Evolutionary conservation across 2,329 filamentous ascomycete species (phyloP).

Genomic region (Chaetothyriales sp.): DNA sequence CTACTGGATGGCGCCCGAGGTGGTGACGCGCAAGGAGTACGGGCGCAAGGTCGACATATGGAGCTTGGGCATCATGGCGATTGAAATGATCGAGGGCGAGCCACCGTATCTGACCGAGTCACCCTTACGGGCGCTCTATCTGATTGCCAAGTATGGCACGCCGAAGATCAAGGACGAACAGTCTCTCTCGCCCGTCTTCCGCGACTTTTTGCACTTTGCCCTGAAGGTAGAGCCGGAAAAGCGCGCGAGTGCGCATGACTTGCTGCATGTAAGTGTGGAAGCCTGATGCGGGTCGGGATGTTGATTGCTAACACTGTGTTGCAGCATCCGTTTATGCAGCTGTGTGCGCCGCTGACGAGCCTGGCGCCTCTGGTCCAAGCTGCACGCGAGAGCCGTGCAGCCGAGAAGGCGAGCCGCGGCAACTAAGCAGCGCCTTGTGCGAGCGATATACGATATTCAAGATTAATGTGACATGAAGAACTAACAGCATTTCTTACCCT

Average conservation of each 20-base stretch:
- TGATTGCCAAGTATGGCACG: conserved; percentile 96
- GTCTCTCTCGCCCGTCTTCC: conserved; percentile 91
- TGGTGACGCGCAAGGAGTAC: conserved; percentile 98
- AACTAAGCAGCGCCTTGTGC: conserved; percentile 6
- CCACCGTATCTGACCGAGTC: conserved; percentile 97
- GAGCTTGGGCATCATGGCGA: conserved; percentile 98
- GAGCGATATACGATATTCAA: not conserved
- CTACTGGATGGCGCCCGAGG: conserved; percentile 99
- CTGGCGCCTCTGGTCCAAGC: conserved; percentile 76
- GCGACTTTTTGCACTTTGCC: conserved; percentile 82
- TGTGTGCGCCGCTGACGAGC: conserved; percentile 57
- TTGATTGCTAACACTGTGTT: conserved; percentile 1
- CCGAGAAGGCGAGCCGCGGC: conserved; percentile 64
- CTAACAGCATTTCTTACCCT: not conserved
- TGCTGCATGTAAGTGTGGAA: conserved; percentile 59
- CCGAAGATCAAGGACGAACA: conserved; percentile 95
- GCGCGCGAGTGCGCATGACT: conserved; percentile 82
- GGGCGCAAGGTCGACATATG: conserved; percentile 97
- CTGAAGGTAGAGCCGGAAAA: conserved; percentile 96
- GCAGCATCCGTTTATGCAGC: conserved; percentile 67
- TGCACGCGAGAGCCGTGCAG: conserved; percentile 67
- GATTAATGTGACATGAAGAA: not conserved
- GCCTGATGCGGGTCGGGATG: not conserved
- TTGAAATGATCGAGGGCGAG: conserved; percentile 99
- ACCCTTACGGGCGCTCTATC: conserved; percentile 87